phyloP scores from a whole-genome alignment of 805 yeast genomes.

The Metschnikowia reukaufii region DNA sequence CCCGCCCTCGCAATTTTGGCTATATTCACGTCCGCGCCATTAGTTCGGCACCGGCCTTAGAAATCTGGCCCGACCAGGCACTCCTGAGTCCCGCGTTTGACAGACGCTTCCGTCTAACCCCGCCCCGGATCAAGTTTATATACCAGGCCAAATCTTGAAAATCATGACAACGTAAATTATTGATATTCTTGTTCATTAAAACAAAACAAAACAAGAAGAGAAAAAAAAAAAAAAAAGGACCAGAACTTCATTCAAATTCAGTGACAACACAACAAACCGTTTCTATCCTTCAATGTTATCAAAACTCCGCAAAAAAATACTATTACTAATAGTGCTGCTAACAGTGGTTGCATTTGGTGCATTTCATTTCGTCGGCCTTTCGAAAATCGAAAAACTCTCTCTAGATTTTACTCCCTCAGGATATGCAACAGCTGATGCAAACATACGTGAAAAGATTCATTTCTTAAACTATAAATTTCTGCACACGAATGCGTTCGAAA shows the following conservation, averaged over 20 bases:
- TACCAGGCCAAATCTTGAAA: background rate
- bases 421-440: conserved; percentile 6
- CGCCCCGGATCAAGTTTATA: background rate
- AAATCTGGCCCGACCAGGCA: too few species aligned
- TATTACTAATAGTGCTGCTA: conserved; percentile 8
- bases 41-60: background rate
- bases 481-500: conserved; percentile 11
- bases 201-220: too few species aligned
- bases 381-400: background rate
- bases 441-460: conserved; percentile 13
- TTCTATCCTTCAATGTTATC: background rate
- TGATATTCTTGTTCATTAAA: too few species aligned
- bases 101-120: background rate
- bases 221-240: background rate
- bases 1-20: background rate
- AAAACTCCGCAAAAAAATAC: conserved; percentile 5
- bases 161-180: background rate
- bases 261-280: background rate
- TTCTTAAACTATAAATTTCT: conserved; percentile 16
- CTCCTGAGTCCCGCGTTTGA: background rate
- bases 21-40: background rate
- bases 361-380: conserved; percentile 3
- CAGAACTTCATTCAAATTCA: background rate
- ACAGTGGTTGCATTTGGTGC: conserved; percentile 4
- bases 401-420: conserved; percentile 3